Percentiles rank a stretch among this genome's conserved stretches.
phyloP scores from a whole-genome alignment of 176 grass and related monocot genomes.

The Olyra latifolia region DNA sequence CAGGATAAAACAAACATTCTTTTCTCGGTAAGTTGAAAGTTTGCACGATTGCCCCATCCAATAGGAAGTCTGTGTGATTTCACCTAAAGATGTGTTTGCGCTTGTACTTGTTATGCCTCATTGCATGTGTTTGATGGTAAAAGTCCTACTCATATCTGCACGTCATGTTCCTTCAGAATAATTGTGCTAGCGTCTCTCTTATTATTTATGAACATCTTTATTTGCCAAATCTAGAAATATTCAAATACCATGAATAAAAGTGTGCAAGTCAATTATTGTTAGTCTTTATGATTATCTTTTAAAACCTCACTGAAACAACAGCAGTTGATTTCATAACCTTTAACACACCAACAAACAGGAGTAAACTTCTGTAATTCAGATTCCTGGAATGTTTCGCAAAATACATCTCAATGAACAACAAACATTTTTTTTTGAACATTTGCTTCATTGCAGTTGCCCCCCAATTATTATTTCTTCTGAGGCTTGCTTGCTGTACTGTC shows the following conservation, averaged over 20 bases:
- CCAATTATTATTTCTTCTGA: constrained; percentile 16
- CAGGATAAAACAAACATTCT: constrained; percentile 99
- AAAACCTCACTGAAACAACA: background rate
- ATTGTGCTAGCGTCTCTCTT: background rate
- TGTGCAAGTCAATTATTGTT: background rate
- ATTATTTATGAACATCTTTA: constrained; percentile 9
- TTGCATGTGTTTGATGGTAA: background rate
- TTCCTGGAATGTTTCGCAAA: background rate
- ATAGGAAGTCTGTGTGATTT: background rate
- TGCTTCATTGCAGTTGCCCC: background rate
- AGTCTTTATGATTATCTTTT: constrained; percentile 7
- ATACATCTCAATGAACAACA: background rate
- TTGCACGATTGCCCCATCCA: background rate
- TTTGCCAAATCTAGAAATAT: background rate
- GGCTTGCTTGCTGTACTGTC: background rate
- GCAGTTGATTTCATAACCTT: background rate
- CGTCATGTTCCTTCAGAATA: constrained; percentile 22
- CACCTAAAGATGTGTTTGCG: background rate
- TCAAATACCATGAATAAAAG: background rate
- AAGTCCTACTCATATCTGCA: background rate
- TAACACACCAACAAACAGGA: background rate
- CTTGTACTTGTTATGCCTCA: constrained; percentile 18
- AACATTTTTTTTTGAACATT: background rate
- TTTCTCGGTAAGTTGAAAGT: constrained; percentile 66
- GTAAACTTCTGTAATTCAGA: constrained; percentile 11